Evolutionary conservation across 805 yeast genomes (phyloP).

Genomic region (Lachancea quebecensis): DNA sequence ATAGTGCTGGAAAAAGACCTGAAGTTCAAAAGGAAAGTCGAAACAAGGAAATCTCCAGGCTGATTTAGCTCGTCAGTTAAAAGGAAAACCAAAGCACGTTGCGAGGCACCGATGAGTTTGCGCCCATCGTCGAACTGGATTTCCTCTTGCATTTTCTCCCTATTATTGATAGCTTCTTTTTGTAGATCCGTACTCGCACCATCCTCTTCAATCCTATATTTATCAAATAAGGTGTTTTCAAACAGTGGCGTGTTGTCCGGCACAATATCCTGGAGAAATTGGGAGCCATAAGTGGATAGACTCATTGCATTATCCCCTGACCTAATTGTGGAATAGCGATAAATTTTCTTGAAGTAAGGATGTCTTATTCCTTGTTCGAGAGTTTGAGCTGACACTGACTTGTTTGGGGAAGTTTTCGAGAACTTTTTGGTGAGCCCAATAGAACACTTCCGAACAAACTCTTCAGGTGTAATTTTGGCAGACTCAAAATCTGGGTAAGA

Average conservation of each 20-base stretch:
- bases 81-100: conserved; percentile 57
- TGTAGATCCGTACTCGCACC: conserved; percentile 8
- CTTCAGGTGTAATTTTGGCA: conserved; percentile 51
- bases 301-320: conserved; percentile 22
- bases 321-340: conserved; percentile 33
- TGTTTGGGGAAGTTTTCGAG: conserved; percentile 14
- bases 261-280: conserved; percentile 30
- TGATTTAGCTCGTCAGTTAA: conserved; percentile 58
- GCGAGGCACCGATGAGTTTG: conserved; percentile 60
- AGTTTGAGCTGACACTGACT: background rate
- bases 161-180: conserved; percentile 17
- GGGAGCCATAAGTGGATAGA: conserved; percentile 26
- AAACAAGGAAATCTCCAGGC: conserved; percentile 59
- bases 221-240: conserved; percentile 34
- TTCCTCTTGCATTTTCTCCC: conserved; percentile 34
- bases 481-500: conserved; percentile 58
- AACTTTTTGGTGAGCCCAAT: conserved; percentile 46
- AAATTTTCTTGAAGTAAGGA: conserved; percentile 8
- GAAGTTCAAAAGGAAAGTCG: conserved; percentile 73
- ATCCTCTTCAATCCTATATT: conserved; percentile 27
- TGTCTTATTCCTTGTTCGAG: conserved; percentile 1
- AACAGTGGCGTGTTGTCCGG: conserved; percentile 33
- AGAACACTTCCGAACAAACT: conserved; percentile 56
- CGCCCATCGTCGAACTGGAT: conserved; percentile 37
- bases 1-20: conserved; percentile 61